Percentiles rank a stretch among this genome's conserved stretches.
Conservation (phyloP, 2,329 filamentous ascomycete genomes). For the Hypoxylon sp. region DNA sequence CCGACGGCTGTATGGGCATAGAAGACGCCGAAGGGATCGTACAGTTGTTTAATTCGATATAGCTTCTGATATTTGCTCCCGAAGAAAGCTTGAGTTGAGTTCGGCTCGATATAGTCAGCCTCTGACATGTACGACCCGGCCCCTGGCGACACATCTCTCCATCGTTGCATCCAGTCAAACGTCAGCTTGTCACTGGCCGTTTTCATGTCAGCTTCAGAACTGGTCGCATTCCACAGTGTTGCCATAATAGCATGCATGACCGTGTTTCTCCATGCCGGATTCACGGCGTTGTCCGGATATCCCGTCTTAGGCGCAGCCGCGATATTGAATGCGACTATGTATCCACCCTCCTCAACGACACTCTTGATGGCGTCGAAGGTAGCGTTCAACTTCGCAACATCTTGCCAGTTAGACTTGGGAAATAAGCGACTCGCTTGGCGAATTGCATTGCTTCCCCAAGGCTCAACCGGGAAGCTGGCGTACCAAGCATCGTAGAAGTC, state of each 20-base stretch:
- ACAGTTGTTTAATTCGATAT: conserved; percentile 46
- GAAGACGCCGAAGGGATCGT: conserved; percentile 48
- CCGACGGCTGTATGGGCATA: conserved; percentile 50
- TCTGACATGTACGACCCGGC: conserved; percentile 49
- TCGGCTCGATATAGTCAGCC: conserved; percentile 48
- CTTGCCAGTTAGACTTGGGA: conserved; percentile 57
- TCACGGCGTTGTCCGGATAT: conserved; percentile 48
- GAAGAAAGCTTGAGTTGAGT: conserved; percentile 48
- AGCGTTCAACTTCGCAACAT: conserved; percentile 52
- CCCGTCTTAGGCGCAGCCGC: conserved; percentile 48
- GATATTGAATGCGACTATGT: conserved; percentile 44
- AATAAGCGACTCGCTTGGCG: conserved; percentile 59
- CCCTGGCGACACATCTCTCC: conserved; percentile 48
- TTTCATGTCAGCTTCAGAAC: conserved; percentile 44
- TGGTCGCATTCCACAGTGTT: conserved; percentile 43
- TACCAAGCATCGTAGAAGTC: conserved; percentile 57
- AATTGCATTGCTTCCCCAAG: conserved; percentile 51
- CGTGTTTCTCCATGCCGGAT: conserved; percentile 63
- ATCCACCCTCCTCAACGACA: conserved; percentile 46
- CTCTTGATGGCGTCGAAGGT: conserved; percentile 55
- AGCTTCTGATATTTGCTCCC: conserved; percentile 47
- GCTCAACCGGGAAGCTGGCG: conserved; percentile 58
- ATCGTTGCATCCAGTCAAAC: conserved; percentile 52
- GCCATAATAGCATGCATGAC: conserved; percentile 56
- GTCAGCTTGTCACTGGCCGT: conserved; percentile 51